Evolutionary conservation across 1,284 basidiomycete species (phyloP), one percentile per base, ranked within the genome.

Genomic region (Tylopilus sp.): DNA sequence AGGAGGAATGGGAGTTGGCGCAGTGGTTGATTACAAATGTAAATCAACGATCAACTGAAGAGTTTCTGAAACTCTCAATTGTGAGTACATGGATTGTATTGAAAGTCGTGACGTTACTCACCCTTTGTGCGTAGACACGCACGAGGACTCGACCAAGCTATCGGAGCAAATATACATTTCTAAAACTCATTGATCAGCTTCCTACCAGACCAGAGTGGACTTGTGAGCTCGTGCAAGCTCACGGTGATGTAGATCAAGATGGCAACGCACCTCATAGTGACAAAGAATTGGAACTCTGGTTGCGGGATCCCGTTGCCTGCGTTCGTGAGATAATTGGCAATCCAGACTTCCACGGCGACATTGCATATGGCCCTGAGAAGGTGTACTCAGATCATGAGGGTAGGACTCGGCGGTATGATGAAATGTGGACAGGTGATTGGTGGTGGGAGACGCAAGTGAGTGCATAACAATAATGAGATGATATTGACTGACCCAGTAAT

Each of bases 271-370:
- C n/a, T n/a, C n/a, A n/a, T n/a, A n/a, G n/a, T n/a, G n/a, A n/a
- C n/a, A n/a, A 56, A 19, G 67, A 69, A 13, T 56, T 79, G 1
- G 74, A 81, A 54, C 55, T 80, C 0, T 81, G 79, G 80, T 32
- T 57, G 10, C 53, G 75, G 0, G 69, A 82, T 60, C 76, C 77
- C 24, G 70, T 81, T 0, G 74, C 78, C 47, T 76, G 74, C 41
- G 68, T 81, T 15, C 38, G 60, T 5, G 77, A 82, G 56, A 61
- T 82, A 1, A 73, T 82, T 6, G 69, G 77, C 0, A 80, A 81
- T 62, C 76, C 79, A 0, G 51, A 63, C 12, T 79, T 80, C 52
- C 24, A 63, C 2, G 66, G 71, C 0, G 6, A 64, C 4, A 72
- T 79, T 53, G 49, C 60, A 18, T 81, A 78, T 44, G 61, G 68